Evolutionary conservation across 352 stramenopile genomes (phyloP), one percentile per base, ranked within the genome.

Genomic region (Pythium aristosporum): DNA sequence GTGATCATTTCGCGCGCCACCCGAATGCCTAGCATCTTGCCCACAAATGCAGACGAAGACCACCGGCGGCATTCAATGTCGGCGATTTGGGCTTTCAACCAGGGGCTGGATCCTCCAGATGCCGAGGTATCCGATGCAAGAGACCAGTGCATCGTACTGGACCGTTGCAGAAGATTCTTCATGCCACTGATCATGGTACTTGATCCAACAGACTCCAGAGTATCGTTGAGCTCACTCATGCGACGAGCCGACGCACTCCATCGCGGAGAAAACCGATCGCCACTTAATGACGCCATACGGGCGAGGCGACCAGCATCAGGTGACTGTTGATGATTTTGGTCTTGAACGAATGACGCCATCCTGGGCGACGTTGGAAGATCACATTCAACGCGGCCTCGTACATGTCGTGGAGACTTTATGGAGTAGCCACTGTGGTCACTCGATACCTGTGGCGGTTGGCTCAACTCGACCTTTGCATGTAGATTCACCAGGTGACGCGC

Each of bases 1-100:
- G 74, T 89, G 46, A 95, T 95, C 84, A 95, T 92, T 61, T 93
- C 83, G 5, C 85, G 77, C 20, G 86, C 84, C 2, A 95, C 84
- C 25, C 82, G 83, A 53, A 93, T 88, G 8, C 86, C 86, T 63
- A 95, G 88, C 81, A 93, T 90, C 50, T 93, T 95, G 5, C 83
- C 86, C 21, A 95, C 86, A 75, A 95, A 93, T 5, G 84, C 84
- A 23, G 83, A 95, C 30, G 86, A 95, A 42, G 86, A 82, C 84
- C 82, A 92, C 10, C 83, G 71, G n/a, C 86, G 69, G 67, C 86
- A 95, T 63, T 95, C 86, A 44, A 95, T 83, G 57, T 95, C 86
- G 8, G 84, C 85, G 49, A 95, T 88, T 60, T 95, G 84, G n/a
- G 84, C 78, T 32, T 88, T 87, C 21, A 91, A 44, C 86, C 86